Percentiles rank a stretch among this genome's conserved stretches.
These are phyloP conservation scores for Hypoxylon sp. DNA, from an alignment of 2,329 filamentous ascomycete species.

Conservation along the genomic window DNA sequence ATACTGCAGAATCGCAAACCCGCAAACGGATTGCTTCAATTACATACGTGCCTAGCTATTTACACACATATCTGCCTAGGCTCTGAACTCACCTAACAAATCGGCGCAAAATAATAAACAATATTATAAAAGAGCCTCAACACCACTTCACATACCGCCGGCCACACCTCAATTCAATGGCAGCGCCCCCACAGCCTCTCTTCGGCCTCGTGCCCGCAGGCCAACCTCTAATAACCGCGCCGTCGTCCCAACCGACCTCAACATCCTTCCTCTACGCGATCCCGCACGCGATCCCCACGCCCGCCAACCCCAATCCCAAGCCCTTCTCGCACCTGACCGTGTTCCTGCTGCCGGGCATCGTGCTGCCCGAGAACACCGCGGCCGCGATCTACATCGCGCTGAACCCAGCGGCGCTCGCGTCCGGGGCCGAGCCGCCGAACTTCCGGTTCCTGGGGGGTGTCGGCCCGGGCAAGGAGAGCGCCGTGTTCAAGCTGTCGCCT, in stretches of 20 bases:
- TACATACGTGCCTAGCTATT: too few relatives aligned
- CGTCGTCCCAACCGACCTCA: constrained; percentile 62
- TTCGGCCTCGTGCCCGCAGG: constrained; percentile 75
- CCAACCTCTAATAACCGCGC: constrained; percentile 68
- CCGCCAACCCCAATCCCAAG: constrained; percentile 51
- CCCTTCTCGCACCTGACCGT: constrained; percentile 87
- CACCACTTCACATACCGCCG: background rate
- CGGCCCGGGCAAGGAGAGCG: constrained; percentile 89
- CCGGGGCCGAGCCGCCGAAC: constrained; percentile 63
- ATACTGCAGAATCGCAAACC: background rate
- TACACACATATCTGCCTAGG: background rate
- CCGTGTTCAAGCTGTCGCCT: constrained; percentile 81
- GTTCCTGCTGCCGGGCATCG: constrained; percentile 85
- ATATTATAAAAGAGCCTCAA: background rate
- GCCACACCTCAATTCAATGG: background rate
- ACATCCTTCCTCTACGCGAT: constrained; percentile 68
- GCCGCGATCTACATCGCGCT: constrained; percentile 90
- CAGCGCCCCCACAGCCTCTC: constrained; percentile 57
- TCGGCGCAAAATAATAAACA: background rate
- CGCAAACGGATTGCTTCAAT: constrained; percentile 5
- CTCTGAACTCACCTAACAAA: background rate
- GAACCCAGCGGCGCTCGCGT: constrained; percentile 56
- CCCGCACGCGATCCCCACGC: constrained; percentile 57
- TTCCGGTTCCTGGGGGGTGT: constrained; percentile 92
- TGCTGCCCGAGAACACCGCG: constrained; percentile 81